Conservation (phyloP, 2,329 filamentous ascomycete species). For the Venturiaceae sp. region DNA sequence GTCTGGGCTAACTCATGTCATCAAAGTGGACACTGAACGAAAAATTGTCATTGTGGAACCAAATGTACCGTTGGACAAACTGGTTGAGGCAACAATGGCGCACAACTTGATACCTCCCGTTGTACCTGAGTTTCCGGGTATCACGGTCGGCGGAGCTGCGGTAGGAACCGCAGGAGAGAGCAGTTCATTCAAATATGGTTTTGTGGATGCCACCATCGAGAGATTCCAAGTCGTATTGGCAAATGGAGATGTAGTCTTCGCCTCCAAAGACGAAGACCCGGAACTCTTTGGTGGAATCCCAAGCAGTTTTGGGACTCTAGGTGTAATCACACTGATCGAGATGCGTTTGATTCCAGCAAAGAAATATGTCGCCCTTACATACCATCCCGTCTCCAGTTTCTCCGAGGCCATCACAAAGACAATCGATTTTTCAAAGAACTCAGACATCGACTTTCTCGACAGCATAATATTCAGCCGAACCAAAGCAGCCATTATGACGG, state of each 20-base stretch:
- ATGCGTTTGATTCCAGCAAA: conserved; percentile 36
- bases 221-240: conserved; percentile 57
- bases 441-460: conserved; percentile 36
- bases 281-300: conserved; percentile 58
- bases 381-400: conserved; percentile 32
- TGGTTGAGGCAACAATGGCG: conserved; percentile 48
- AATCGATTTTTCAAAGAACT: conserved; percentile 25
- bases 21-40: conserved; percentile 44
- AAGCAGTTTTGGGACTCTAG: conserved; percentile 56
- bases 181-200: conserved; percentile 58
- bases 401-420: conserved; percentile 28
- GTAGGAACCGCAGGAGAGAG: conserved; percentile 60
- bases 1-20: conserved; percentile 51
- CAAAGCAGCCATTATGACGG: conserved; percentile 33
- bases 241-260: conserved; percentile 45
- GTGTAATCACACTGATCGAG: conserved; percentile 50
- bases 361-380: conserved; percentile 39
- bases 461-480: conserved; percentile 38
- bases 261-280: conserved; percentile 42
- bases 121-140: conserved; percentile 65
- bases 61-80: conserved; percentile 58
- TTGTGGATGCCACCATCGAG: conserved; percentile 53
- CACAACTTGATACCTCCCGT: conserved; percentile 52
- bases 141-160: conserved; percentile 60
- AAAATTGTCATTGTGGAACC: conserved; percentile 58